Conservation (phyloP, 1,139 yeast species). For the Dujonia santamariae region DNA sequence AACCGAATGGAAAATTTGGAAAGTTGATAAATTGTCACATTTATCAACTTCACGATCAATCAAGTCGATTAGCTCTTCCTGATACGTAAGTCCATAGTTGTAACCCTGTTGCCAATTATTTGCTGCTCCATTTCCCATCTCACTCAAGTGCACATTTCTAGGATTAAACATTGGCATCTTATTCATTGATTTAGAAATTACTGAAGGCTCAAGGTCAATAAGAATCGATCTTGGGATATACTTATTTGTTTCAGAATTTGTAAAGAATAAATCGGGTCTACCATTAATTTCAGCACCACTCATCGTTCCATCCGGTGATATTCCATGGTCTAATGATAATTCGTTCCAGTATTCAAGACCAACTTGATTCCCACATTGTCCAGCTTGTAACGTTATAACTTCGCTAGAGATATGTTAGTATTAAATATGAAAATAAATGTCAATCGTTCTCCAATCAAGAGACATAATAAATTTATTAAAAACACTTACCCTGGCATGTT, state of each 20-base stretch:
- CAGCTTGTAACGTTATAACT: constrained; percentile 47
- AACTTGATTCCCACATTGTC: constrained; percentile 97
- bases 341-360: constrained; percentile 95
- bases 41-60: constrained; percentile 89
- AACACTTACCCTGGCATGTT: constrained; percentile 30
- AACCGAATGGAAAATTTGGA: constrained; percentile 90
- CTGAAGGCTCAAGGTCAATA: constrained; percentile 90
- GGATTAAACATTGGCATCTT: constrained; percentile 77
- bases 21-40: constrained; percentile 86
- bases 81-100: constrained; percentile 64
- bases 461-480: background rate
- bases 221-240: constrained; percentile 87
- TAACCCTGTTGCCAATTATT: constrained; percentile 96
- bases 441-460: background rate
- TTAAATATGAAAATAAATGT: background rate
- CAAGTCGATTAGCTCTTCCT: constrained; percentile 74
- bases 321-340: constrained; percentile 84
- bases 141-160: constrained; percentile 74
- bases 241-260: constrained; percentile 60
- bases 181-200: constrained; percentile 60
- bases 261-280: constrained; percentile 82
- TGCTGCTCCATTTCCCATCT: constrained; percentile 89
- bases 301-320: constrained; percentile 65
- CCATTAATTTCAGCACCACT: constrained; percentile 44
- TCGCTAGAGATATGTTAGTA: constrained; percentile 35